Base-by-base conservation (phyloP, 2,329 filamentous ascomycete genomes). In the Colletotrichum spinosum region DNA sequence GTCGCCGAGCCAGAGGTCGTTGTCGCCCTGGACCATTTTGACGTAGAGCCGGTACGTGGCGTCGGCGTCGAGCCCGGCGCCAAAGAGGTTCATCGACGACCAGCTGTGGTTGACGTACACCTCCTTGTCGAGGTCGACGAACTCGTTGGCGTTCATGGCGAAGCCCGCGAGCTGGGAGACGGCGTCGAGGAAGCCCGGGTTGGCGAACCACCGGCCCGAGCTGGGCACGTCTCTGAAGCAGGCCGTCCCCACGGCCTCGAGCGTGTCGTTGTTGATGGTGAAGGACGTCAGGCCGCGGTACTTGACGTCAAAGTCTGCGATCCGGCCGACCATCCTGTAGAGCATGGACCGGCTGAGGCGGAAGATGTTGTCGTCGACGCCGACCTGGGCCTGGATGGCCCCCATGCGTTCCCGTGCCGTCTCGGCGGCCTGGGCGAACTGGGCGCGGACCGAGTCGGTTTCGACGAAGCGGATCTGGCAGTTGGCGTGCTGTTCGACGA, bases 341-440 rank as follows among this genome's bases (percentile, higher is more conserved):
- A 90, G 90, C 80, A 94, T 87, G 39, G 90, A 90, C 33, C 90
- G 88, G 54, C 90, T 86, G 67, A 94, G 86, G 78, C 92, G 91
- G 75, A 91, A 90, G 35, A 90, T 90, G 60, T 86, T 84, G 44
- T 90, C 91, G 38, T 81, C 83, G 70, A 86, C 79, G 59, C 91
- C 89, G 65, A 88, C 90, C 67, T 86, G 79, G 69, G 84, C 79
- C 2, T 86, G 89, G 42, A 90, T 83, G 34, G 81, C 77, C 17
- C 88, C 81, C 58, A 90, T 83, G 60, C 88, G 86, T 25, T 82
- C 83, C 71, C 88, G 86, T 73, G 95, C 88, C 41, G 93, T 82
- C 73, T 94, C 93, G 70, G 85, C 84, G 69, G 86, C 86, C 57
- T 90, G 89, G 65, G 88, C 83, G 79, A 90, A 92, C 72, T 92